Base-by-base conservation (phyloP, 345 rosid species). In the Aethionema arabicum region DNA sequence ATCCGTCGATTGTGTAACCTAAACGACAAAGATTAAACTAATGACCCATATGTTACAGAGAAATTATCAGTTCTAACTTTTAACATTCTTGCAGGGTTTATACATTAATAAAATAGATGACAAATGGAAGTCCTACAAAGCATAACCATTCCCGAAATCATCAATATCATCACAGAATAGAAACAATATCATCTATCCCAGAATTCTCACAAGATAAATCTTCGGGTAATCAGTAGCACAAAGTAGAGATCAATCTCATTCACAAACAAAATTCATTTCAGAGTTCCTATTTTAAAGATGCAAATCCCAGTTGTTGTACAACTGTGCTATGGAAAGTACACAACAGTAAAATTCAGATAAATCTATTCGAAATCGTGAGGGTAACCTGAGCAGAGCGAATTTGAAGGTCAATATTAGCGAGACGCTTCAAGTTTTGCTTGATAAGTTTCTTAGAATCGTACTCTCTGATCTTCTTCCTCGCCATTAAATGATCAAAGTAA, bases 391-490 rank as follows among this genome's bases (percentile, higher is more conserved):
- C 88, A 77, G 90, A 86, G 75, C 63, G 77, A 83, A 86, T 84
- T 63, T 70, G 80, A 29, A 88, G 80, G 63, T 86, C 73, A 35
- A 81, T 63, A 10, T 77, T 70, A 51, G 88, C 69, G 8, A 88
- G 84, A 43, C 90, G 88, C 54, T 88, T 88, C 76, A 88, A 72
- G 73, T 88, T 88, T 72, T 85, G 68, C 48, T 78, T 88, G 63
- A 88, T 74, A 46, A 88, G 86, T 43, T 86, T 79, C 82, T 85
- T 88, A 53, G 93, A 88, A 48, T 88, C 96, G 54, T 82, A 82
- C 76, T 88, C 96, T 78, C 90, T 88, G 68, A 85, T 85, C 93
- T 88, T 88, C 86, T 85, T 88, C 56, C 93, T 76, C 45, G 93
- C 96, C 96, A 88, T 88, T 37, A 65, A 62, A 21, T 64, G 11